phyloP scores from a whole-genome alignment of 2,329 filamentous ascomycete genomes.

The Cercospora janseana region DNA sequence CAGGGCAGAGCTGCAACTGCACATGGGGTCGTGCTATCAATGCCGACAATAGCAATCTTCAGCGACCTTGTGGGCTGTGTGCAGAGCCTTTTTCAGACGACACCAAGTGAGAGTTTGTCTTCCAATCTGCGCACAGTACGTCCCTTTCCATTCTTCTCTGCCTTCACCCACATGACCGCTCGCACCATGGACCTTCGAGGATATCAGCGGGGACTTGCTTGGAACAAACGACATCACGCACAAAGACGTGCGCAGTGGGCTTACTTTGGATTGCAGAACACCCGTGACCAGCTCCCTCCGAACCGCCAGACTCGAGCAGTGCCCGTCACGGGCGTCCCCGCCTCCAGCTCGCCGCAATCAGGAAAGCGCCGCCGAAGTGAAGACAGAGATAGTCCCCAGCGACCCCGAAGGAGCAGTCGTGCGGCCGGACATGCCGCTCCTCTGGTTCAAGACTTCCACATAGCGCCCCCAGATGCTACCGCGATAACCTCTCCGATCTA shows the following conservation, averaged over 20 bases:
- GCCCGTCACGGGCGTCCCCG: not conserved
- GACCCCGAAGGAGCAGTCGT: slow-evolving; percentile 8
- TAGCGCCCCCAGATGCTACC: slow-evolving; percentile 1
- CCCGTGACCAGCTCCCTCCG: not conserved
- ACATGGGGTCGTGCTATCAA: not conserved
- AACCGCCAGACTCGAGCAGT: not conserved
- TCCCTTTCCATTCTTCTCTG: not conserved
- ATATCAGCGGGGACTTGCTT: slow-evolving; percentile 5
- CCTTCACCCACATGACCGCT: not conserved
- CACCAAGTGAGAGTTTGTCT: not conserved
- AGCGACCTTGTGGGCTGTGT: not conserved
- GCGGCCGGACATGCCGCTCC: not conserved
- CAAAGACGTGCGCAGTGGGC: slow-evolving; percentile 11
- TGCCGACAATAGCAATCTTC: not conserved
- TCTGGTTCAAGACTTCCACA: not conserved
- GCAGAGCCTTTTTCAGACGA: not conserved
- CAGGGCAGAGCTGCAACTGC: not conserved
- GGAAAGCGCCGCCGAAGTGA: slow-evolving; percentile 4
- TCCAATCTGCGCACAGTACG: slow-evolving; percentile 7
- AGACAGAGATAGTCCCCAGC: not conserved
- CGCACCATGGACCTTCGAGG: not conserved
- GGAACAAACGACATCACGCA: slow-evolving; percentile 9
- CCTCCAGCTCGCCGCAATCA: not conserved
- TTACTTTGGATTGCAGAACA: slow-evolving; percentile 11
- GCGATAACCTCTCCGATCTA: not conserved